Conservation (phyloP, 208 protist species). For the Trypanosoma cruzi region DNA sequence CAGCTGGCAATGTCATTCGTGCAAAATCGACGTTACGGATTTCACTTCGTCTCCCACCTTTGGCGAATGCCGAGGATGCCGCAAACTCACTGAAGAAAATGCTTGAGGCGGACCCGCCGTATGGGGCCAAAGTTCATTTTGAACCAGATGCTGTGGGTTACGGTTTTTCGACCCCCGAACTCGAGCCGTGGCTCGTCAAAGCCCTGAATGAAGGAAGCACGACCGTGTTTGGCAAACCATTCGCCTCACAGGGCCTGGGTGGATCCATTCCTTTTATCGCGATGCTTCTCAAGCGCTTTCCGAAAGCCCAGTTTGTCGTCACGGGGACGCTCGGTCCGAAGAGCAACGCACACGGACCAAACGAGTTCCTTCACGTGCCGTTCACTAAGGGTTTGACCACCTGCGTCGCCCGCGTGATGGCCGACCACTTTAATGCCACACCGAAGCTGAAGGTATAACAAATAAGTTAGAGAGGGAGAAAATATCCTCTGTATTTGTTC, state of each 20-base stretch:
- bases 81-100: conserved; percentile 60
- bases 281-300: conserved; percentile 90
- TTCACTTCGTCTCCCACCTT: conserved; percentile 93
- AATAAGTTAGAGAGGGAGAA: too few species aligned
- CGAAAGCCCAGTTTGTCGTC: conserved; percentile 94
- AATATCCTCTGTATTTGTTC: too few species aligned
- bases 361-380: conserved; percentile 94
- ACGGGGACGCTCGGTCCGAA: conserved; percentile 92
- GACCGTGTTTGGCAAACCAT: conserved; percentile 76
- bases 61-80: conserved; percentile 54
- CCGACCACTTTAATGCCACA: conserved; percentile 65
- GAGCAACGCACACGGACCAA: conserved; percentile 95
- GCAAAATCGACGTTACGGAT: conserved; percentile 90
- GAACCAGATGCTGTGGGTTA: conserved; percentile 41
- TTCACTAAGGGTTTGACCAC: conserved; percentile 90
- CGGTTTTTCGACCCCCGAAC: conserved; percentile 87
- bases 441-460: conserved; percentile 36
- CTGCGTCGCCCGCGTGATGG: conserved; percentile 79
- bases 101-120: conserved; percentile 90
- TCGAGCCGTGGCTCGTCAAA: conserved; percentile 77
- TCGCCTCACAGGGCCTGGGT: conserved; percentile 80
- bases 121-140: conserved; percentile 91
- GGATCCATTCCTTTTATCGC: conserved; percentile 95
- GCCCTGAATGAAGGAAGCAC: conserved; percentile 79
- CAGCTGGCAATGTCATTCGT: conserved; percentile 95